A percentile compares a stretch with the other conserved stretches of the same genome.
Evolutionary conservation across 2,329 filamentous ascomycete genomes (phyloP).

Genomic region (Plenodomus lindquistii): DNA sequence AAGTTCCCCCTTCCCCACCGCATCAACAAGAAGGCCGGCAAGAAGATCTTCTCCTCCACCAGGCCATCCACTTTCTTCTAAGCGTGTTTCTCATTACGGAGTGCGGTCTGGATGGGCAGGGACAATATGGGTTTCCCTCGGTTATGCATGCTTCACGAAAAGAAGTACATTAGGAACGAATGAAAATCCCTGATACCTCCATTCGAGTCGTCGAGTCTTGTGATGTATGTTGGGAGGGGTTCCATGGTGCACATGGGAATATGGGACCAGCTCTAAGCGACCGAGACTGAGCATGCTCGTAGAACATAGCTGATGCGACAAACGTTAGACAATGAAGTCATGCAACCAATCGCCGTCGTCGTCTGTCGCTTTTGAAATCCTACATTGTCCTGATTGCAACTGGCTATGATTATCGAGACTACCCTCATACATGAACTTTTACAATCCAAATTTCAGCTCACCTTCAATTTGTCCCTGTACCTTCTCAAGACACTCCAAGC

Average conservation of each 20-base stretch:
- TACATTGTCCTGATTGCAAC: too few relatives aligned
- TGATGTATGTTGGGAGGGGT: slow-evolving; percentile 17
- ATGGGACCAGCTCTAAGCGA: background rate
- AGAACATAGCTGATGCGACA: slow-evolving; percentile 4
- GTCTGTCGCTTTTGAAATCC: too few relatives aligned
- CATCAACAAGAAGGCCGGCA: slow-evolving; percentile 76
- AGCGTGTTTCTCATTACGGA: slow-evolving; percentile 52
- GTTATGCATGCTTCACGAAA: slow-evolving; percentile 47
- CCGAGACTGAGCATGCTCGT: background rate
- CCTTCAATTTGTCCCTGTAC: too few relatives aligned
- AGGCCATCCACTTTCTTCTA: slow-evolving; percentile 98
- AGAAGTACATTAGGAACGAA: slow-evolving; percentile 50
- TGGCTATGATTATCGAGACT: too few relatives aligned
- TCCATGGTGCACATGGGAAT: background rate
- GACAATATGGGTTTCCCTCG: slow-evolving; percentile 46
- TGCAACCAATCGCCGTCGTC: slow-evolving; percentile 7
- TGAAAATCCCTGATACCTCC: slow-evolving; percentile 48
- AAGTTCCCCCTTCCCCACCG: slow-evolving; percentile 99
- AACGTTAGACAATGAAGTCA: slow-evolving; percentile 16
- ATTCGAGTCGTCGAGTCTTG: slow-evolving; percentile 24
- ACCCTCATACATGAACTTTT: too few relatives aligned
- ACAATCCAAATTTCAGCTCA: too few relatives aligned
- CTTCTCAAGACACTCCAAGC: too few relatives aligned
- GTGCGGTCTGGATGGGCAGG: slow-evolving; percentile 45
- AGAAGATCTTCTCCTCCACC: slow-evolving; percentile 91